A percentile compares a stretch with the other conserved stretches of the same genome.
Conservation (phyloP, 805 yeast genomes). For the Kodamaea leandrae region DNA sequence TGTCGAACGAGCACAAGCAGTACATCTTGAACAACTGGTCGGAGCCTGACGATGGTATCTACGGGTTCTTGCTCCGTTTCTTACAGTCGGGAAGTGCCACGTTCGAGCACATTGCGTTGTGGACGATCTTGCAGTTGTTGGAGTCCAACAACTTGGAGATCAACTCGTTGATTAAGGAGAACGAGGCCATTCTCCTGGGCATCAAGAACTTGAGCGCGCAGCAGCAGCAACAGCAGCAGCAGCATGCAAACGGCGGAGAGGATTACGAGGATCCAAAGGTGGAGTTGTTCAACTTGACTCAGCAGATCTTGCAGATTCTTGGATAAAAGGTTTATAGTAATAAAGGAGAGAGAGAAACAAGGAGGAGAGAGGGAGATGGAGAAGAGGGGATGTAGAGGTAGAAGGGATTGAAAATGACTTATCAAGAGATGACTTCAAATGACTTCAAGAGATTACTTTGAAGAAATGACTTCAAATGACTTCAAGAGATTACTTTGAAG, state of each 20-base stretch:
- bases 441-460: no score
- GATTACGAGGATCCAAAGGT: slow-evolving; percentile 60
- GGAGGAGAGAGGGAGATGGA: no score
- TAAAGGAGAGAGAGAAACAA: not conserved
- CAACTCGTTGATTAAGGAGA: slow-evolving; percentile 52
- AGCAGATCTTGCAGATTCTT: slow-evolving; percentile 58
- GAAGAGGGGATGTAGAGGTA: no score
- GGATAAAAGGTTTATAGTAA: no score
- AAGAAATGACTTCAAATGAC: no score
- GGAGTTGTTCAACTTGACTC: slow-evolving; percentile 64
- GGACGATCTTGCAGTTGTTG: slow-evolving; percentile 92
- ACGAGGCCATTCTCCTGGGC: slow-evolving; percentile 51
- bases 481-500: no score
- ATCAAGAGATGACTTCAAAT: no score
- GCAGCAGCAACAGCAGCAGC: slow-evolving; percentile 29
- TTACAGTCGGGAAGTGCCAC: slow-evolving; percentile 84
- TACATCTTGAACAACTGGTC: slow-evolving; percentile 78
- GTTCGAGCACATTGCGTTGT: slow-evolving; percentile 94
- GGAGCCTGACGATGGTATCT: slow-evolving; percentile 78
- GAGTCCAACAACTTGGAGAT: slow-evolving; percentile 78
- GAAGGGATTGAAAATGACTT: no score
- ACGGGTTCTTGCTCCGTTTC: slow-evolving; percentile 78
- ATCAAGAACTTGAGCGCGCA: slow-evolving; percentile 49
- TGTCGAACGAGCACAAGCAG: slow-evolving; percentile 65
- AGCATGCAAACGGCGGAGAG: slow-evolving; percentile 17